Evolutionary conservation across 2,329 filamentous ascomycete species (phyloP), one percentile per base, ranked within the genome.

Genomic region (Colletotrichum filicis): DNA sequence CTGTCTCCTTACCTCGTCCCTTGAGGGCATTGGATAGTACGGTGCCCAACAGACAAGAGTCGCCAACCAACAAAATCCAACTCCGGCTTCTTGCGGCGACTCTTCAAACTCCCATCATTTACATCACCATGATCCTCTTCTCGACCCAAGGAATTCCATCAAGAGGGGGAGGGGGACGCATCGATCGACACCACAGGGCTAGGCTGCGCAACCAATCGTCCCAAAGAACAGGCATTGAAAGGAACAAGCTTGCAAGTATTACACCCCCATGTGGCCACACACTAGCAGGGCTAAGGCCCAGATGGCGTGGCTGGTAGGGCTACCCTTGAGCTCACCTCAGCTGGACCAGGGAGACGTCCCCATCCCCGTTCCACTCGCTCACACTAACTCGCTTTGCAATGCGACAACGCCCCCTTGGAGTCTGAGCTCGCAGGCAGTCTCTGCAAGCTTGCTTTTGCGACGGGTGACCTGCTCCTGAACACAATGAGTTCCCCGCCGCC

Each of bases 361-460:
- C 37, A 19, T 42, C 37, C 79, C 79, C 79, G 79, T 73, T 70
- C 70, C 71, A 70, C 60, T 80, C 76, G 75, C 79, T 78, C 76
- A 76, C 77, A 78, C 78, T 79, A 79, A 79, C 75, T 78, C 77
- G 72, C 76, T 75, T 80, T 79, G 74, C 75, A 55, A 62, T 79
- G 74, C 75, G 60, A 62, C 28, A 64, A 59, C 52, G 58, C 42
- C 71, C 67, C 16, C 58, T 56, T 56, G 46, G 26, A 59, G 56
- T 26, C 26, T 37, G 37, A 53, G 30, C 35, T 56, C 32, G 30
- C 64, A 57, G 55, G 49, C 64, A 57, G 55, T 22, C 56, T 64
- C 14, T 55, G 30, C 35, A 30, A 60, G 56, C 59, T 68, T 73
- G 69, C 59, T 46, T 72, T 61, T 60, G 42, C 58, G 28, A 22